Conservation (phyloP, 768 basidiomycete genomes). For the Gloeostereum incarnatum region DNA sequence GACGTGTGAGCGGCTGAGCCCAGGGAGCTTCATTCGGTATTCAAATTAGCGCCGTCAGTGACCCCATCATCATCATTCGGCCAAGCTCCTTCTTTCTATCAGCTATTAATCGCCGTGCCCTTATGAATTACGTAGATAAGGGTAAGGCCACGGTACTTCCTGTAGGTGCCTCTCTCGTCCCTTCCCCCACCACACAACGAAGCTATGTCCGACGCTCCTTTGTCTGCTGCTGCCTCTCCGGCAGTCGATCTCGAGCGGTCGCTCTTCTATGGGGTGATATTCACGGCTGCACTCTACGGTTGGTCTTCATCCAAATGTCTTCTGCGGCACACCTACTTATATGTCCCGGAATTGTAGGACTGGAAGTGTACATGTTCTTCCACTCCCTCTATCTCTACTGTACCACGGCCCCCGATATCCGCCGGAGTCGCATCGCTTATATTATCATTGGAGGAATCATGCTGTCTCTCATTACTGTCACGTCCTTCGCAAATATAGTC, state of each 20-base stretch:
- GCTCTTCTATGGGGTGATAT: constrained; percentile 10
- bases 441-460: constrained; percentile 11
- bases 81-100: no score
- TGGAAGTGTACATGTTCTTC: neutral
- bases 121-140: no score
- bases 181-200: no score
- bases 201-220: no score
- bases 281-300: constrained; percentile 12
- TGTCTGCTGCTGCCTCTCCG: neutral
- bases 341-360: neutral
- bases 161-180: no score
- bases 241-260: neutral
- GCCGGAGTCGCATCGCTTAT: constrained; percentile 4
- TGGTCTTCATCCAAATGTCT: neutral
- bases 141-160: no score
- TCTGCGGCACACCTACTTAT: neutral
- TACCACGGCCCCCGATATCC: neutral
- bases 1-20: no score
- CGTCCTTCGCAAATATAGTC: constrained; percentile 14
- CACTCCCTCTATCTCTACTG: neutral
- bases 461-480: constrained; percentile 20
- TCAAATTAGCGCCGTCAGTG: no score
- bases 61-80: no score
- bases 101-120: no score
- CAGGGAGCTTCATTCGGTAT: no score